A percentile compares a stretch with the other conserved stretches of the same genome.
These are phyloP conservation scores for Solanum aculeatissimum DNA, from an alignment of 305 asterid species.

Conservation along the genomic window DNA sequence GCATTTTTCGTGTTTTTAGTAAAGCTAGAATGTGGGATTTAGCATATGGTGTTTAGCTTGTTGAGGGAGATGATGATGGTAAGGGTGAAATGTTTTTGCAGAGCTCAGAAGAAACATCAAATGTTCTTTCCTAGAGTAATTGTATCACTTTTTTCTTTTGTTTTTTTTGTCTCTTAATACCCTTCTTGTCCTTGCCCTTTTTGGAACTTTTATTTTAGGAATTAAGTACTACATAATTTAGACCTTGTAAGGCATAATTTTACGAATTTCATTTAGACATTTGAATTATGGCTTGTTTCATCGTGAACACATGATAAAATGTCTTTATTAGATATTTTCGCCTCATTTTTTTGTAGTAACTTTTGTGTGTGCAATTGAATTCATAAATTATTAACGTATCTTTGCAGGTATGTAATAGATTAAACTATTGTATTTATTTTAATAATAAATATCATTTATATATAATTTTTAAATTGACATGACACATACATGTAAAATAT, in stretches of 20 bases:
- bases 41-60: not conserved
- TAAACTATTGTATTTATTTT: too few relatives aligned
- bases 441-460: too few relatives aligned
- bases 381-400: too few relatives aligned
- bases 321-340: not conserved
- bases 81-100: conserved; percentile 1
- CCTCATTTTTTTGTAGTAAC: not conserved
- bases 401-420: too few relatives aligned
- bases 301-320: not conserved
- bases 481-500: too few relatives aligned
- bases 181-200: not conserved
- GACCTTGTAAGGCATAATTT: too few relatives aligned
- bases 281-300: not conserved
- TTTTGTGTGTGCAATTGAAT: too few relatives aligned
- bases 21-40: not conserved
- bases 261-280: not conserved
- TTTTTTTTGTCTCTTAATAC: not conserved
- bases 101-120: not conserved
- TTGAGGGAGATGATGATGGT: not conserved
- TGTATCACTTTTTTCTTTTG: not conserved
- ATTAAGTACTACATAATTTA: too few relatives aligned
- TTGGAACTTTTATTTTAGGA: not conserved
- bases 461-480: too few relatives aligned
- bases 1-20: conserved; percentile 1
- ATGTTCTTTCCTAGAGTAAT: conserved; percentile 1